Evolutionary conservation across 2,329 filamentous ascomycete genomes (phyloP).

Genomic region (Epicoccum nigrum): DNA sequence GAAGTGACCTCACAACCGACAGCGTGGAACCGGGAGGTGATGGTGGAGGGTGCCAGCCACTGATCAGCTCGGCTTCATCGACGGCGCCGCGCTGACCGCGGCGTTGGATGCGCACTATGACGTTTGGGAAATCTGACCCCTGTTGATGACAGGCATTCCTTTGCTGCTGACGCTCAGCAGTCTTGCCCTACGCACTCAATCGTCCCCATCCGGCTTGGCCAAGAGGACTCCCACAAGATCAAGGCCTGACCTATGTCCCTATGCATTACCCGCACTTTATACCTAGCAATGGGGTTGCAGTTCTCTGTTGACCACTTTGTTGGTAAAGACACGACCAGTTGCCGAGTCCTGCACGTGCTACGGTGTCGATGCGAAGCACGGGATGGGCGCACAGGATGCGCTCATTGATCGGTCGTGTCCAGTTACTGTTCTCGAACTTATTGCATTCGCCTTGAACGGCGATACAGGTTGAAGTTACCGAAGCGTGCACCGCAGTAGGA

Average conservation of each 20-base stretch:
- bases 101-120: conserved; percentile 37
- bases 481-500: background rate
- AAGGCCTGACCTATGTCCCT: background rate
- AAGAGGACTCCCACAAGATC: background rate
- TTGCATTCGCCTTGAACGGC: background rate
- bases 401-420: background rate
- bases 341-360: conserved; percentile 8
- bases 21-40: conserved; percentile 35
- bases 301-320: background rate
- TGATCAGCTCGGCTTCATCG: conserved; percentile 35
- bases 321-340: background rate
- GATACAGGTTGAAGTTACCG: background rate
- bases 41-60: conserved; percentile 33
- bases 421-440: background rate
- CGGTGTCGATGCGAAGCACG: background rate
- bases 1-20: conserved; percentile 35
- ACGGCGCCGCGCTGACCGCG: conserved; percentile 34
- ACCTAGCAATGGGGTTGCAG: background rate
- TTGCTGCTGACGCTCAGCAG: conserved; percentile 1
- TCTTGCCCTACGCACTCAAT: background rate
- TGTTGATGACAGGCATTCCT: conserved; percentile 11
- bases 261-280: background rate
- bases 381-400: conserved; percentile 1
- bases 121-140: conserved; percentile 23
- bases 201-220: background rate